Base-by-base conservation (phyloP, 345 rosid genomes). In the Triadica sebifera region DNA sequence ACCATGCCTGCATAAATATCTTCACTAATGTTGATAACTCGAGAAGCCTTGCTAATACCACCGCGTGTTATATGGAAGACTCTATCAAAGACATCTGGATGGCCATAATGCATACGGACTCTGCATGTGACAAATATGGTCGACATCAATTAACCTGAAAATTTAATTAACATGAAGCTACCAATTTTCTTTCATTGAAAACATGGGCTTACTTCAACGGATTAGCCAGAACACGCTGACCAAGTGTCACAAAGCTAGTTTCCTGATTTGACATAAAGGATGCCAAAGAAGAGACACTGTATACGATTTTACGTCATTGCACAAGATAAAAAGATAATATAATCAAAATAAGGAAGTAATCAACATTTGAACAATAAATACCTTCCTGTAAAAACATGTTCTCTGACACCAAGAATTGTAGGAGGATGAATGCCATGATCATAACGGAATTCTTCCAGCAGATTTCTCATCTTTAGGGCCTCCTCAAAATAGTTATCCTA, bases 41-140 rank as follows among this genome's bases (percentile, higher is more conserved):
- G 97, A 78, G 99, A 94, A 71, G 99, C 97, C 89, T 94, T 94
- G 96, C 99, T 94, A 83, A 94, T 93, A 57, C 99, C 99, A 80
- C 99, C 99, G 59, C 98, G 90, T 65, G 99, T 93, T 76, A 94
- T 86, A 86, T 94, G 99, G 79, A 94, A 94, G 71, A 94, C 90
- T 90, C 99, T 87, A 76, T 94, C 97, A 60, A 94, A 94, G 74
- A 94, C 97, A 87, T 94, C 98, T 56, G 98, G 98, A 86, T 94
- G 98, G 75, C 98, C 98, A 87, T 94, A 94, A 85, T 92, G 97
- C 98, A 94, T 88, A 29, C 98, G 98, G 67, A 93, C 92, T 89
- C 98, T 94, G 82, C 69, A 73, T 5, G 70, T 74, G 25, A 74
- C 15, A 57, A 7, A 75, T 43, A 38, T 45, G 5, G 1, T 67